Base-by-base conservation (phyloP, 2,329 filamentous ascomycete genomes). In the Colletotrichum shisoi region DNA sequence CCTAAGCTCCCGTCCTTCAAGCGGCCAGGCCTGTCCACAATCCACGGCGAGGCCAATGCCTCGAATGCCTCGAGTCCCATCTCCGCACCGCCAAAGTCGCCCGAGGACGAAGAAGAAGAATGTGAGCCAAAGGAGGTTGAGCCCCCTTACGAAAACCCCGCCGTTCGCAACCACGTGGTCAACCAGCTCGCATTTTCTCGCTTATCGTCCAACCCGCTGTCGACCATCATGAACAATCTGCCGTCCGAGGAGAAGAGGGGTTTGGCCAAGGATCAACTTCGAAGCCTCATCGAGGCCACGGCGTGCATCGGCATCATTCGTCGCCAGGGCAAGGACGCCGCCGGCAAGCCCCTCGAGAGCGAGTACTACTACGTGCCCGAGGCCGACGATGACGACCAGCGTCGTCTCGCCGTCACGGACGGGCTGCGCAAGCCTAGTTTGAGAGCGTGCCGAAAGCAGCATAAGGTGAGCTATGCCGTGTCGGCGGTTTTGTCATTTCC, bases 291-390 rank as follows among this genome's bases (percentile, higher is more conserved):
- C 49, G 90, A 93, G 75, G 81, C 83, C 27, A 91, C 92, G 6
- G 78, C 85, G 9, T 97, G 93, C 75, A 89, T 98, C 70, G 95
- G 95, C 53, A 90, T 95, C 77, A 97, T 99, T 73, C 84, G 86
- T 58, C 90, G 95, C 45, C 90, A 94, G 76, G 95, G 95, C 75
- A 99, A 98, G 78, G 95, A 99, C 76, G 95, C 95, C 5, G 94
- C 95, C 0, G 95, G 95, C 71, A 95, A 97, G 81, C 82, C 90
- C 7, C 85, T 99, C 1, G 94, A 99, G 83, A 96, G 92, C 82
- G 94, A 99, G 78, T 98, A 96, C 77, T 98, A 98, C 79, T 99
- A 99, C 75, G 84, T 97, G 8, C 91, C 94, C 0, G 94, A 98
- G 77, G 85, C 88, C 74, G 95, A 99, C 75, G 82, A 85, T 2